A percentile compares a stretch with the other conserved stretches of the same genome.
phyloP scores from a whole-genome alignment of 306 rosid species.

The Lathyrus tuberosus region DNA sequence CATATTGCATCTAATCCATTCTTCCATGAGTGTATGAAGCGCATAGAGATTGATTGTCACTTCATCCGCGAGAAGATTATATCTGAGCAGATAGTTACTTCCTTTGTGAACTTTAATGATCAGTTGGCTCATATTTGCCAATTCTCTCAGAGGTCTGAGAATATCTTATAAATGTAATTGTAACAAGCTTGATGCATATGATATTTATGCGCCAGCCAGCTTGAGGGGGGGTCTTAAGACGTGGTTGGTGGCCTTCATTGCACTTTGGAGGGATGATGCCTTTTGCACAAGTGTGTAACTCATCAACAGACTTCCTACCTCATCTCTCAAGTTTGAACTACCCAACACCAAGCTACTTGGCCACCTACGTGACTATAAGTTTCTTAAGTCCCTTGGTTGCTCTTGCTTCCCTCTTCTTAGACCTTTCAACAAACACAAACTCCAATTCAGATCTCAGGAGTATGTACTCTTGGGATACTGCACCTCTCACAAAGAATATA shows the following conservation, averaged over 20 bases:
- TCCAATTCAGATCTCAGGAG: neutral
- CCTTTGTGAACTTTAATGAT: neutral
- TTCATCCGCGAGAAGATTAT: neutral
- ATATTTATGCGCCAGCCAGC: too few species aligned
- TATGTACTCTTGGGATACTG: neutral
- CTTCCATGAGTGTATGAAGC: neutral
- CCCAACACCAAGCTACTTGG: neutral
- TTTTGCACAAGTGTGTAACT: too few species aligned
- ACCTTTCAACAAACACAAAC: neutral
- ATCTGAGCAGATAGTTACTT: neutral
- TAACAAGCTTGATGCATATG: too few species aligned
- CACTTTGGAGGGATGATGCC: neutral
- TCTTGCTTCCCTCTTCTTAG: neutral
- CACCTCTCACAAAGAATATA: neutral
- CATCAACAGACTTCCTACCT: neutral
- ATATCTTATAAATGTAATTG: too few species aligned
- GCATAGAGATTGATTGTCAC: neutral
- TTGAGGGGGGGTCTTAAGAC: too few species aligned
- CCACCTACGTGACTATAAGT: neutral
- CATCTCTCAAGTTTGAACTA: neutral
- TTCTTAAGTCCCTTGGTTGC: neutral
- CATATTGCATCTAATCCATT: neutral
- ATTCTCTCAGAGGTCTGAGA: too few species aligned
- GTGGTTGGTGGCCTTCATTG: neutral
- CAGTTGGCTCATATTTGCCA: neutral